These are phyloP conservation scores for Lithospermum erythrorhizon DNA, from an alignment of 257 asterid species.

Conservation along the genomic window DNA sequence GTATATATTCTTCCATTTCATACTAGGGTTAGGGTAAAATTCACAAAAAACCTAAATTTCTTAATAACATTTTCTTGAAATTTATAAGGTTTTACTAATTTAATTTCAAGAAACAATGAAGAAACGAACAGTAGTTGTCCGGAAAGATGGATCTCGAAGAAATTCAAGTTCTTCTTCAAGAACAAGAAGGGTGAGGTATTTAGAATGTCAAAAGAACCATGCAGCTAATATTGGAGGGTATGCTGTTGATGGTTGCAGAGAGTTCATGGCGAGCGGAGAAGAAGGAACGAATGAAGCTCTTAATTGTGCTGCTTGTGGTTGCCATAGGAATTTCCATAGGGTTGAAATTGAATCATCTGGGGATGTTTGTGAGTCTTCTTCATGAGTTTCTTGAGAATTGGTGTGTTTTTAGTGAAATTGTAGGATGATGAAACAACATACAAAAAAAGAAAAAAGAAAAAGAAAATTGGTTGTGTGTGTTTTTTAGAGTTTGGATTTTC, in stretches of 20 bases:
- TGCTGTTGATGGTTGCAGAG: constrained; percentile 38
- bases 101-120: constrained; percentile 5
- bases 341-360: constrained; percentile 17
- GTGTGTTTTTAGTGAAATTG: too few species aligned
- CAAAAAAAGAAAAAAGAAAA: too few species aligned
- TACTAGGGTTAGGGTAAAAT: too few species aligned
- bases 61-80: too few species aligned
- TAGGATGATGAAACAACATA: too few species aligned
- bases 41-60: too few species aligned
- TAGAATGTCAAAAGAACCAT: constrained; percentile 35
- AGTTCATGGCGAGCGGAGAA: constrained; percentile 28
- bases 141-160: constrained; percentile 18
- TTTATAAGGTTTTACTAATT: too few species aligned
- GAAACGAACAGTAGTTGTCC: constrained; percentile 19
- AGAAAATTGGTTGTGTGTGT: too few species aligned
- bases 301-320: constrained; percentile 29
- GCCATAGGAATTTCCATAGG: constrained; percentile 21
- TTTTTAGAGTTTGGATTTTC: too few species aligned
- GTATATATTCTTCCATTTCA: too few species aligned
- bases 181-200: constrained; percentile 19
- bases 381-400: too few species aligned
- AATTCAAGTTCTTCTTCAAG: constrained; percentile 5
- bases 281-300: constrained; percentile 22
- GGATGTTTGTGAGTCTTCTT: constrained; percentile 6
- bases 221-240: constrained; percentile 30